Base-by-base conservation (phyloP, 495 filamentous ascomycete genomes). In the Aspergillus egyptiacus region DNA sequence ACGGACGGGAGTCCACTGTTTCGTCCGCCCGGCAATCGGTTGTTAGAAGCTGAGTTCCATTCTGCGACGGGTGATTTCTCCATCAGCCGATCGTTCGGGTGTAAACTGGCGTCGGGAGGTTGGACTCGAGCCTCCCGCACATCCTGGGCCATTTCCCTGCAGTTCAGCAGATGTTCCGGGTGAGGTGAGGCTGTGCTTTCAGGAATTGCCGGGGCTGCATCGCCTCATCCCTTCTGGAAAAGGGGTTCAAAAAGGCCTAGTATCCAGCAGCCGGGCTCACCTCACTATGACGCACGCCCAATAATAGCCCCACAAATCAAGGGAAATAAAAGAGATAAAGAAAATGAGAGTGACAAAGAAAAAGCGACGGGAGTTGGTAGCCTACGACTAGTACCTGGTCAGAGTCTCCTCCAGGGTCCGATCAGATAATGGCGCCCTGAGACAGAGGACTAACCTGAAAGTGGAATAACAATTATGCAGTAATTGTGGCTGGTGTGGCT, bases 71-170 rank as follows among this genome's bases (percentile, higher is more conserved):
- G 49, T 23, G 54, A 41, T 28, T 60, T 59, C 19, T 65, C 63
- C 30, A 48, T 51, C 33, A 58, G 32, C 15, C 42, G 54, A 23
- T 53, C 37, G 15, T 53, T 48, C 8, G 51, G 34, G 20, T 28
- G 25, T 20, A 48, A 34, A 18, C 41, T 41, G 19, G 46, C 25
- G 14, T 48, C 48, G 45, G 52, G 58, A 46, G 53, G 44, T 33
- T 50, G 49, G 31, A 48, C 22, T 25, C 23, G 44, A 18, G 46
- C 51, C 31, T 55, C 54, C 48, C 54, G 52, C 54, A 50, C 64
- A 67, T 64, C 59, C 33, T 62, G 62, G 45, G 64, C 61, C 64
- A 67, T 67, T 57, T 51, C 64, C 60, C 56, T 51, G 44, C 38
- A 53, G 53, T 56, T 53, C 56, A 61, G 53, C 43, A 43, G 39